Conservation (phyloP, 2,329 filamentous ascomycete genomes). For the Microsporum canis region DNA sequence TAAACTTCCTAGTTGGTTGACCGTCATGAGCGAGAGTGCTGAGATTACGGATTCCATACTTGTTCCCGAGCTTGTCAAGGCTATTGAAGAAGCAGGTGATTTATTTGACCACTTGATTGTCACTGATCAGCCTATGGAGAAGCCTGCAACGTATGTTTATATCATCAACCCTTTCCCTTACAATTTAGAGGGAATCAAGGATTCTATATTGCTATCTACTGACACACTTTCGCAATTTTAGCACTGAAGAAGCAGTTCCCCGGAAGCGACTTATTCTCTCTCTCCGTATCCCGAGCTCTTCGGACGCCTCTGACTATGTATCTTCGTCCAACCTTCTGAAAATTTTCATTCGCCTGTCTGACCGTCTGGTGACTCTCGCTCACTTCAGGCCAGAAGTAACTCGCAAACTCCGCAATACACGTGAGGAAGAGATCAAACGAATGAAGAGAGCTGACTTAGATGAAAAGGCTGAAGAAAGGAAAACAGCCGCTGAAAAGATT, state of each 20-base stretch:
- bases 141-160: conserved; percentile 64
- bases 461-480: conserved; percentile 52
- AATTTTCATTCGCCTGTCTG: conserved; percentile 74
- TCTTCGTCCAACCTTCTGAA: conserved; percentile 62
- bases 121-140: conserved; percentile 78
- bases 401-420: conserved; percentile 67
- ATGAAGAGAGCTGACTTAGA: conserved; percentile 70
- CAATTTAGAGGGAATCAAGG: neutral
- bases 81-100: conserved; percentile 66
- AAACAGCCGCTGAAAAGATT: conserved; percentile 43
- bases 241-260: conserved; percentile 69
- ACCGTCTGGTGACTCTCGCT: conserved; percentile 61
- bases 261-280: conserved; percentile 80
- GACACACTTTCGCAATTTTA: conserved; percentile 26
- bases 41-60: conserved; percentile 83
- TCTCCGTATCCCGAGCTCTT: conserved; percentile 55
- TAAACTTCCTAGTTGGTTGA: conserved; percentile 81
- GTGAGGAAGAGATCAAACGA: conserved; percentile 68
- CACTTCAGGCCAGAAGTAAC: conserved; percentile 86
- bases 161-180: neutral
- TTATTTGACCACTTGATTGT: conserved; percentile 77
- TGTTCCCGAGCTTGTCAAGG: conserved; percentile 74
- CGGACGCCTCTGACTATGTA: conserved; percentile 58
- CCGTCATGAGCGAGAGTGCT: conserved; percentile 92
- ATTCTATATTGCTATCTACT: neutral